A percentile compares a stretch with the other conserved stretches of the same genome.
These are phyloP conservation scores for Miscanthus sacchariflorus DNA, from an alignment of 202 grass and related monocot species.

Conservation along the genomic window DNA sequence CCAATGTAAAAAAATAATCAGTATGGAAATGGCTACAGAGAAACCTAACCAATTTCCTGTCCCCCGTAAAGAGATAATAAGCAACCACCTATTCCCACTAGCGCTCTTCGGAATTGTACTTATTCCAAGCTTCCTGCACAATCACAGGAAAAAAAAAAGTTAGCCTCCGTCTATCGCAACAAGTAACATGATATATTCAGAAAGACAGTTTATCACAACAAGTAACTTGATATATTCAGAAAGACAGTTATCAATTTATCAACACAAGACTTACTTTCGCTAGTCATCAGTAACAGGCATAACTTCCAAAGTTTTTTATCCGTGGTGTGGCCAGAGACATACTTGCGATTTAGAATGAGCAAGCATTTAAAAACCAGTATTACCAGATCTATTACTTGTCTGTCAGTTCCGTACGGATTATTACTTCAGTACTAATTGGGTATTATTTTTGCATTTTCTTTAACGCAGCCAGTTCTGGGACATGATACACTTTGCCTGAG, in stretches of 20 bases:
- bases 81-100: slow-evolving; percentile 18
- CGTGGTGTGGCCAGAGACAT: neutral
- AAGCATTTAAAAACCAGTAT: neutral
- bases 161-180: neutral
- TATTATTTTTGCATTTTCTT: slow-evolving; percentile 16
- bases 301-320: slow-evolving; percentile 9
- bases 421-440: neutral
- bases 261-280: slow-evolving; percentile 2
- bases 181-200: neutral
- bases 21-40: slow-evolving; percentile 32
- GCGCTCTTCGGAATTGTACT: slow-evolving; percentile 88
- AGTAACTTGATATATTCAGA: neutral
- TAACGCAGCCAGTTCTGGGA: neutral
- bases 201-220: neutral
- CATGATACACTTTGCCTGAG: neutral
- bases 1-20: slow-evolving; percentile 30
- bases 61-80: neutral
- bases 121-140: slow-evolving; percentile 97
- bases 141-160: slow-evolving; percentile 16
- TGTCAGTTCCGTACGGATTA: neutral
- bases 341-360: neutral
- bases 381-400: neutral
- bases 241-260: neutral
- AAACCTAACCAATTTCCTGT: slow-evolving; percentile 42
- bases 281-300: neutral